Conservation (phyloP, 2,329 filamentous ascomycete species). For the Alternaria hordeiaustralica region DNA sequence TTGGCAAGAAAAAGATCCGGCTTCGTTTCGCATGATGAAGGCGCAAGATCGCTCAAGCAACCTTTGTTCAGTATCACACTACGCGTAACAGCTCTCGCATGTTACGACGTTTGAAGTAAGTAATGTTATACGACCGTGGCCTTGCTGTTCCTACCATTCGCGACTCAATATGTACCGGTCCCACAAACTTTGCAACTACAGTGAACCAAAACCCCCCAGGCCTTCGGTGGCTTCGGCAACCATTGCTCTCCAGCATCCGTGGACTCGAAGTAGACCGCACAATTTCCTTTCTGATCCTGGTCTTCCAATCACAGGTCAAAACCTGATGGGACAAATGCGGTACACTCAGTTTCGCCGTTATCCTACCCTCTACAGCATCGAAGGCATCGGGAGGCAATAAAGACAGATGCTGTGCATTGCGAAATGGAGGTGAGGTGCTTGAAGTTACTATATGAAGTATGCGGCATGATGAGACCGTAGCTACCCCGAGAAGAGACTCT, state of each 20-base stretch:
- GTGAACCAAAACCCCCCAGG: neutral
- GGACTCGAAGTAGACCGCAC: slow-evolving; percentile 9
- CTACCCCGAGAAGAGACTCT: neutral
- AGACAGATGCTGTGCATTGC: neutral
- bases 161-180: neutral
- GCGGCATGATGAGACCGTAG: neutral
- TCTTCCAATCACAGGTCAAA: slow-evolving; percentile 3
- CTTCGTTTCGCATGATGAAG: neutral
- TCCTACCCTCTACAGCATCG: neutral
- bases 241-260: slow-evolving; percentile 12
- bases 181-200: neutral
- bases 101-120: neutral
- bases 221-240: neutral
- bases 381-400: neutral
- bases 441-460: neutral
- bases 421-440: neutral
- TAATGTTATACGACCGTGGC: too few relatives aligned
- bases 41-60: neutral
- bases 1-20: neutral
- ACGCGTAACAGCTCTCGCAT: neutral
- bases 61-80: neutral
- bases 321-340: slow-evolving; percentile 14
- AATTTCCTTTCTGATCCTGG: slow-evolving; percentile 13
- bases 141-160: neutral
- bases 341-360: slow-evolving; percentile 17